These are phyloP conservation scores for Nemania serpens DNA, from an alignment of 2,329 filamentous ascomycete species.

Conservation along the genomic window DNA sequence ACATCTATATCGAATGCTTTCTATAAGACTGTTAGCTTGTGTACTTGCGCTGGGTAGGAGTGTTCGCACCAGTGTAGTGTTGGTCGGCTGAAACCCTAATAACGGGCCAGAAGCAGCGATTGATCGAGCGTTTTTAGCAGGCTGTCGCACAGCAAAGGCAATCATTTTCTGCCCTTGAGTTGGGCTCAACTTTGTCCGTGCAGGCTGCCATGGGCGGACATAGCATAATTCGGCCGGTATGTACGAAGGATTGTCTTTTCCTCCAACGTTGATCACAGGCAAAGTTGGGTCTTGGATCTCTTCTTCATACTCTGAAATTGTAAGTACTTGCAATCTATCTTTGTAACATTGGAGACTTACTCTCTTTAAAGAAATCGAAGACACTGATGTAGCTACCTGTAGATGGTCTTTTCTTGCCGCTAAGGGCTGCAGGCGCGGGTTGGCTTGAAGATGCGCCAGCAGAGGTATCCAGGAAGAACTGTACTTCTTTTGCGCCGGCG, in stretches of 20 bases:
- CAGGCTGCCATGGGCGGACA: conserved; percentile 12
- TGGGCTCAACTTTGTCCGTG: neutral
- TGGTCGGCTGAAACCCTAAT: conserved; percentile 8
- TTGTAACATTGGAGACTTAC: neutral
- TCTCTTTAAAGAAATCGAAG: conserved; percentile 15
- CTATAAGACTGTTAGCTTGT: neutral
- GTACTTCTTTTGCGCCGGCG: conserved; percentile 9
- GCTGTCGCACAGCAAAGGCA: conserved; percentile 6
- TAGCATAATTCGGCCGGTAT: conserved; percentile 3
- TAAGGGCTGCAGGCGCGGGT: no score
- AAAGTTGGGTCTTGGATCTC: neutral
- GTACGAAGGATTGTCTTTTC: conserved; percentile 11
- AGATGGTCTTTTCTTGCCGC: no score
- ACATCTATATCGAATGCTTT: conserved; percentile 9
- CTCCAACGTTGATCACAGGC: conserved; percentile 12
- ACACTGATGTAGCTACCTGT: conserved; percentile 12
- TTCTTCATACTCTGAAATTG: neutral
- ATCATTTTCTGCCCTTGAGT: conserved; percentile 11
- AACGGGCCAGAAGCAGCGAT: conserved; percentile 3
- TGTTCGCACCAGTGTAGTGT: conserved; percentile 1
- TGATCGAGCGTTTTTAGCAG: conserved; percentile 10
- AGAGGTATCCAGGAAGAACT: conserved; percentile 7
- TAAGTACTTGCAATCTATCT: neutral
- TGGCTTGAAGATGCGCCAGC: no score
- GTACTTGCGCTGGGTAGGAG: neutral